Percentiles rank a stretch among this genome's conserved stretches.
Evolutionary conservation across 768 basidiomycete species (phyloP).

Genomic region (Crepidotus variabilis): DNA sequence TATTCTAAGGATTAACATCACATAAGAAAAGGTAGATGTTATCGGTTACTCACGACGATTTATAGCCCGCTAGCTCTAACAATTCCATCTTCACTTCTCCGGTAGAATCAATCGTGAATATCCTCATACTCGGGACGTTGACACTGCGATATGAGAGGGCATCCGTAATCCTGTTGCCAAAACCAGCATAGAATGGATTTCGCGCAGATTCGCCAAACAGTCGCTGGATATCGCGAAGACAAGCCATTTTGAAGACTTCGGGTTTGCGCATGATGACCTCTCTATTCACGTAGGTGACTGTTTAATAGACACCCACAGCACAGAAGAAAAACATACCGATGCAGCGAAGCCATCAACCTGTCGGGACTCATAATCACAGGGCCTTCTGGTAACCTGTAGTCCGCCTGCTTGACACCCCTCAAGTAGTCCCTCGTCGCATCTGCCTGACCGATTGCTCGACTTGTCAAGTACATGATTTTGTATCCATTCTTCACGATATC

Average conservation of each 20-base stretch:
- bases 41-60: conserved; percentile 69
- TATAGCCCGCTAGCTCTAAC: conserved; percentile 94
- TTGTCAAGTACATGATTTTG: conserved; percentile 97
- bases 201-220: conserved; percentile 72
- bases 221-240: conserved; percentile 89
- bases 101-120: conserved; percentile 94
- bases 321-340: conserved; percentile 56
- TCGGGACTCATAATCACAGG: conserved; percentile 99
- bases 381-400: conserved; percentile 95
- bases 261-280: conserved; percentile 99
- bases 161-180: conserved; percentile 98
- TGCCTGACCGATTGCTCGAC: conserved; percentile 95
- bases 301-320: neutral
- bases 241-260: conserved; percentile 99
- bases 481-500: conserved; percentile 95
- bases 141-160: conserved; percentile 97
- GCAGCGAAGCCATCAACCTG: conserved; percentile 87
- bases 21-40: neutral
- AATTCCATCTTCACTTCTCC: conserved; percentile 98
- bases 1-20: conserved; percentile 21
- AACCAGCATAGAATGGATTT: conserved; percentile 93
- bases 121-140: conserved; percentile 88
- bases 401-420: conserved; percentile 90
- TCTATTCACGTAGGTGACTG: conserved; percentile 34
- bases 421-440: conserved; percentile 95